Evolutionary conservation across 2,329 filamentous ascomycete genomes (phyloP), one percentile per base, ranked within the genome.

Genomic region (Pseudogymnoascus sp.): DNA sequence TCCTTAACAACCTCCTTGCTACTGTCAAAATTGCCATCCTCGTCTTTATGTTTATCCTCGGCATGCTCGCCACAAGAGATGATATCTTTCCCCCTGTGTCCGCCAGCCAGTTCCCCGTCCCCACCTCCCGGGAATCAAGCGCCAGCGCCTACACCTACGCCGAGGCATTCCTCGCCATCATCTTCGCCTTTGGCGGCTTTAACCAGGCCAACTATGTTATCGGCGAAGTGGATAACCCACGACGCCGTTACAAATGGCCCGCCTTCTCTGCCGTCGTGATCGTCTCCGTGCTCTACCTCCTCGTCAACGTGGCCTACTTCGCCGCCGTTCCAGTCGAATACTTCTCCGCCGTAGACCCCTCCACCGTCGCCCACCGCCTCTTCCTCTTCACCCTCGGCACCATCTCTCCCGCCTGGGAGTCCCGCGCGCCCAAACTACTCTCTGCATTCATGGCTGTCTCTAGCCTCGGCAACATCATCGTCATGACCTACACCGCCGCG

Each of bases 401-500:
- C 12, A 64, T 76, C 7, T 73, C 71, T 12, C 68, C 70, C 2
- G n/a, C 66, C 35, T 60, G 59, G 63, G 12, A 60, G 22, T 39
- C 39, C 16, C 60, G 66, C 7, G 67, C 72, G 5, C 64, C 69
- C 11, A 71, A 74, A 1, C 75, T 80, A 6, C 75, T 83, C 63
- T 75, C 80, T 12, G 78, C 75, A 0, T 77, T 85, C 42, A 74
- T 83, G 5, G 81, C 82, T 3, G 71, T 85, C 25, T 82, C 79
- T 2, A 80, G 77, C 23, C 75, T 84, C 58, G 82, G 82, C 0
- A 84, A 85, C 67, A 79, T 85, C 42, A 75, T 84, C 11, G 79
- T 81, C 19, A 82, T 81, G 72, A 85, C 82, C 0, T 85, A 82
- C 65, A 82, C 80, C 0, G 78, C 80, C 6, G 77, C 81, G 2